These are phyloP conservation scores for Phytophthora tentaculata DNA, from an alignment of 352 stramenopile genomes.

Conservation along the genomic window DNA sequence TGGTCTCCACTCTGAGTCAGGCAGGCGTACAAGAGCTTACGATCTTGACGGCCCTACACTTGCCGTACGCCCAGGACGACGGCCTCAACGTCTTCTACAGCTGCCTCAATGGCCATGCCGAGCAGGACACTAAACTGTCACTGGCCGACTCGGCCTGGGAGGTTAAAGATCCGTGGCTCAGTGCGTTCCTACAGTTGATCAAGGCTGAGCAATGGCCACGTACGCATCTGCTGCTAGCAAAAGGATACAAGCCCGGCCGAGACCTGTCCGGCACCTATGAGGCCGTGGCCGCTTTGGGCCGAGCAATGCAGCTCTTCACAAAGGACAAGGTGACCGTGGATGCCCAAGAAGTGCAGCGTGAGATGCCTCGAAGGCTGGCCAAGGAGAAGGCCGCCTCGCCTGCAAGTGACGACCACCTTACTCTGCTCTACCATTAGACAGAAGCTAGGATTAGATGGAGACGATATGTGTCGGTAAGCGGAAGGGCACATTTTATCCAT, in stretches of 20 bases:
- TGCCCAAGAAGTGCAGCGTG: constrained; percentile 34
- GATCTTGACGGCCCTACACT: constrained; percentile 58
- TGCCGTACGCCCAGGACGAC: constrained; percentile 61
- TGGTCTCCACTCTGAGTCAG: constrained; percentile 45
- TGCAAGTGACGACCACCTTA: constrained; percentile 37
- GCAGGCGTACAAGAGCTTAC: constrained; percentile 47
- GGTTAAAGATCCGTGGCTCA: constrained; percentile 62
- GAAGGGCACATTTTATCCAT: constrained; percentile 37
- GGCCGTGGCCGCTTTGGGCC: constrained; percentile 47
- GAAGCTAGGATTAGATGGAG: constrained; percentile 15
- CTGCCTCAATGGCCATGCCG: constrained; percentile 24
- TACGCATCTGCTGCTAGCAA: constrained; percentile 62
- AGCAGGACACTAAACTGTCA: constrained; percentile 1
- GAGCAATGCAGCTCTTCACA: constrained; percentile 45
- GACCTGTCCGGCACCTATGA: constrained; percentile 58
- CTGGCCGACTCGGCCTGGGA: constrained; percentile 54
- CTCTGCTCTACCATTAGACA: constrained; percentile 60
- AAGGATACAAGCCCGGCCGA: constrained; percentile 69
- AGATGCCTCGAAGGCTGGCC: constrained; percentile 37
- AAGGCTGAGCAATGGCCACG: constrained; percentile 54
- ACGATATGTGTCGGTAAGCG: constrained; percentile 15
- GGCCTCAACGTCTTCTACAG: constrained; percentile 53
- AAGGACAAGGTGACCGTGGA: constrained; percentile 44
- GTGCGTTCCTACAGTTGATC: constrained; percentile 55
- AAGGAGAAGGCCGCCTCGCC: constrained; percentile 35